Evolutionary conservation across 2,329 filamentous ascomycete species (phyloP), one percentile per base, ranked within the genome.

Genomic region (Leptographium galeiforme): DNA sequence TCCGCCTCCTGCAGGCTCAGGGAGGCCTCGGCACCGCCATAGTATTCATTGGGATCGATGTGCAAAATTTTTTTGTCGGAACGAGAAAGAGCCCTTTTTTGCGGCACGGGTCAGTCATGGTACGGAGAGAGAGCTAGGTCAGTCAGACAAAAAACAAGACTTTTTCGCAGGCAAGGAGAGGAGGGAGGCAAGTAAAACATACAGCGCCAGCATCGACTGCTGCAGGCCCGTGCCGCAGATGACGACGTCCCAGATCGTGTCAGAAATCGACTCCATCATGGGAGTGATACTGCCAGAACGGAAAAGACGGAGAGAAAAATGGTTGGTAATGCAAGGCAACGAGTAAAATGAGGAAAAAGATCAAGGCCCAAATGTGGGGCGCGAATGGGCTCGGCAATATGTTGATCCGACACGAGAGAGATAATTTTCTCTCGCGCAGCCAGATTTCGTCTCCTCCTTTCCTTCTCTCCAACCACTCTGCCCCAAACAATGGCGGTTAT

Each of bases 41-140:
- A 97, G 68, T 88, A 95, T 57, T 82, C 76, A 70, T 95, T 90
- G 58, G 79, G 78, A 66, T 97, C 91, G 65, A 96, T 73, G 67
- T 97, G 91, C 56, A 97, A 78, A 60, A 96, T 80, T 63, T 88
- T 93, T 75, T 95, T 95, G 65, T 83, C 84, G 57, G 89, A 95
- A 64, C 90, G 85, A 61, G 91, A 97, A 62, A 97, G 78, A 63
- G 91, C 86, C 77, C 91, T 97, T 77, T 30, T 32, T n/a, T 36
- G 25, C 10, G 18, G 45, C n/a, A 53, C 30, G 11, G 25, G 32
- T 41, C 18, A 50, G 34, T 30, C 41, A 55, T 30, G 45, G 48
- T 66, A 71, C 56, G 59, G 43, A 6, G 12, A 59, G 55, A 63
- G 56, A 54, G 63, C 78, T 84, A 70, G 49, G 82, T 89, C 79